Evolutionary conservation across 805 yeast genomes (phyloP), one percentile per base, ranked within the genome.

Genomic region (Ogataea dorogensis): DNA sequence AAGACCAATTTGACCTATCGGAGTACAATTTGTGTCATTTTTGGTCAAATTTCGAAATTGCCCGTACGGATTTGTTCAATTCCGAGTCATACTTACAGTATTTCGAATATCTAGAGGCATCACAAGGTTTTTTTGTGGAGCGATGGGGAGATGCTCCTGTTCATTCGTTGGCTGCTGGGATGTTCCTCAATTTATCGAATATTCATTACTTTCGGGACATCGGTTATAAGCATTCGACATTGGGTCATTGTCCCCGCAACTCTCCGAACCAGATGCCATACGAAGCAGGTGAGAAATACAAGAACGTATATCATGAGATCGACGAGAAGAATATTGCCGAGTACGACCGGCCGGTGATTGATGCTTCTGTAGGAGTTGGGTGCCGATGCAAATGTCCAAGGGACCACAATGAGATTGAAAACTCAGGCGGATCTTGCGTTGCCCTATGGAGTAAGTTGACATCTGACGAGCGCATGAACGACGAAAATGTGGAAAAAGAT

Each of bases 121-220:
- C 78, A 4, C 86, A 89, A 8, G 97, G 98, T 0, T 89, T 91
- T 54, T 88, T 79, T 71, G 71, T 74, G 36, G 96, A 93, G 58
- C 67, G 98, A 53, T 91, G 98, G 98, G 98, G 98, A 2, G 98
- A 91, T 68, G 96, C 97, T 0, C 96, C 97, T 0, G 79, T 91
- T 4, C 97, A 88, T 58, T 81, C 96, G 0, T 61, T 93, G 15
- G 98, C 94, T 0, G 75, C 84, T 5, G 91, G 87, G 0, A 69
- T 93, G 73, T 68, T 84, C 50, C 64, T 89, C 26, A 70, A 82
- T 40, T 59, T 79, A 2, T 65, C 73, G 2, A 86, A 89, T 39
- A 65, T 91, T 7, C 97, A 91, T 61, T 91, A 88, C 61, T 91
- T 91, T 63, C 67, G 96, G 44, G 97, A 91, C 54, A 81, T 91